These are phyloP conservation scores for Metarhizium rileyi DNA, from an alignment of 2,329 filamentous ascomycete genomes.

Conservation along the genomic window DNA sequence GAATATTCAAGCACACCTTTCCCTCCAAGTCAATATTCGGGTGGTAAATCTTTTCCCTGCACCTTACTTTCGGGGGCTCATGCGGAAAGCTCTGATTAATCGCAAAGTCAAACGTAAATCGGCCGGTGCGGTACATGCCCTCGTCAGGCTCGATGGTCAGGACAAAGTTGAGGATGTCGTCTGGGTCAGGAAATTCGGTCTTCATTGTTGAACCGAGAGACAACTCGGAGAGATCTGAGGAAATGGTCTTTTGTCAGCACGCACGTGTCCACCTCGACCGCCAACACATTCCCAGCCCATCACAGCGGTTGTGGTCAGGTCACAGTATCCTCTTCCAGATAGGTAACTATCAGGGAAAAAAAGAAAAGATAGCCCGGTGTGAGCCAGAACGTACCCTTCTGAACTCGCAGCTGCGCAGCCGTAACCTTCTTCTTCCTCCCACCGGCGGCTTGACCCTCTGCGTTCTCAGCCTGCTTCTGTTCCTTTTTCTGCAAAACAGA, in stretches of 20 bases:
- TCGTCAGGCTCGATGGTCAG: slow-evolving; percentile 79
- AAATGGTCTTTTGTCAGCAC: not conserved
- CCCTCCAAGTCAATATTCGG: slow-evolving; percentile 97
- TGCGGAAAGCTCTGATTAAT: slow-evolving; percentile 96
- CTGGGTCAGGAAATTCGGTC: slow-evolving; percentile 70
- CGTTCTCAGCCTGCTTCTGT: slow-evolving; percentile 88
- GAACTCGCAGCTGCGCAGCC: slow-evolving; percentile 85
- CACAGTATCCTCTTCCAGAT: not conserved
- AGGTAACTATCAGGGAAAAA: not conserved
- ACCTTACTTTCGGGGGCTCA: slow-evolving; percentile 94
- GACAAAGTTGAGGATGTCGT: slow-evolving; percentile 78
- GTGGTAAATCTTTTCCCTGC: slow-evolving; percentile 97
- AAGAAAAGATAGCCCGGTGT: not conserved
- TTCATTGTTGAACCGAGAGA: slow-evolving; percentile 72
- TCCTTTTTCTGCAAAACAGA: slow-evolving; percentile 67
- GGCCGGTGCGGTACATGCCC: slow-evolving; percentile 77
- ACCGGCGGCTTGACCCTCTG: slow-evolving; percentile 56
- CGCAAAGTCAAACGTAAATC: slow-evolving; percentile 81
- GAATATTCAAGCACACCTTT: slow-evolving; percentile 95
- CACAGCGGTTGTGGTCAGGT: too few species aligned
- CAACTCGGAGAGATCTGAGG: slow-evolving; percentile 67
- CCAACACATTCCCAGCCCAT: not conserved
- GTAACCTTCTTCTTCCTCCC: slow-evolving; percentile 98
- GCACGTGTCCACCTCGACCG: not conserved
- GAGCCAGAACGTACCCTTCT: slow-evolving; percentile 60